phyloP scores from a whole-genome alignment of 192 early-diverging fungal species.

The Coemansia sp. region DNA sequence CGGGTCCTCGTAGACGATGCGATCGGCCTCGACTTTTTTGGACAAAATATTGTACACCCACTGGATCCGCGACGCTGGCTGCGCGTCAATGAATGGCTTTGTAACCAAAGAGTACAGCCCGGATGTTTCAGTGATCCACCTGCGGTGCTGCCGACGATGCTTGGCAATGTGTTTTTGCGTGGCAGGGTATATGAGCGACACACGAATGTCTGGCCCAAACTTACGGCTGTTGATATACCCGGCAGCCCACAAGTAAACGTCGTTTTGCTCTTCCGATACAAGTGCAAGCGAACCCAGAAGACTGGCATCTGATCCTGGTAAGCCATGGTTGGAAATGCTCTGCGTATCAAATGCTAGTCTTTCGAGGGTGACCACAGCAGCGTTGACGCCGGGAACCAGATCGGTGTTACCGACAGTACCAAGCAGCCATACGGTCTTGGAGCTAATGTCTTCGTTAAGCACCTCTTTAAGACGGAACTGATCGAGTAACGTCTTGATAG shows the following conservation, averaged over 20 bases:
- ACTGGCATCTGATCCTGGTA: not conserved
- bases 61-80: constrained; percentile 61
- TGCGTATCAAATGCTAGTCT: constrained; percentile 23
- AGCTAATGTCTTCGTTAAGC: constrained; percentile 36
- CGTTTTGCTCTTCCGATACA: constrained; percentile 57
- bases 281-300: constrained; percentile 12
- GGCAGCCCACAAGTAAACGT: constrained; percentile 69
- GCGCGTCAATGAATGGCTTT: constrained; percentile 62
- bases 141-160: constrained; percentile 63
- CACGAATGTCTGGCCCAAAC: constrained; percentile 57
- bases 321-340: not conserved
- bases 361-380: constrained; percentile 42
- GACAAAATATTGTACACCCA: constrained; percentile 81
- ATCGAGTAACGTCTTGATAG: constrained; percentile 18
- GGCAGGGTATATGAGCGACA: constrained; percentile 64
- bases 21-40: constrained; percentile 63
- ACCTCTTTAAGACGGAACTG: constrained; percentile 36
- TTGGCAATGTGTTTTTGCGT: constrained; percentile 71
- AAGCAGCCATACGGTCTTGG: constrained; percentile 45
- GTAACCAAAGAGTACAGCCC: constrained; percentile 57
- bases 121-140: constrained; percentile 65
- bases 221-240: constrained; percentile 32
- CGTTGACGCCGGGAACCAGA: constrained; percentile 13
- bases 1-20: constrained; percentile 61
- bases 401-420: constrained; percentile 18